Conservation (phyloP, 2,329 filamentous ascomycete species). For the Ceratocystis ficicola region DNA sequence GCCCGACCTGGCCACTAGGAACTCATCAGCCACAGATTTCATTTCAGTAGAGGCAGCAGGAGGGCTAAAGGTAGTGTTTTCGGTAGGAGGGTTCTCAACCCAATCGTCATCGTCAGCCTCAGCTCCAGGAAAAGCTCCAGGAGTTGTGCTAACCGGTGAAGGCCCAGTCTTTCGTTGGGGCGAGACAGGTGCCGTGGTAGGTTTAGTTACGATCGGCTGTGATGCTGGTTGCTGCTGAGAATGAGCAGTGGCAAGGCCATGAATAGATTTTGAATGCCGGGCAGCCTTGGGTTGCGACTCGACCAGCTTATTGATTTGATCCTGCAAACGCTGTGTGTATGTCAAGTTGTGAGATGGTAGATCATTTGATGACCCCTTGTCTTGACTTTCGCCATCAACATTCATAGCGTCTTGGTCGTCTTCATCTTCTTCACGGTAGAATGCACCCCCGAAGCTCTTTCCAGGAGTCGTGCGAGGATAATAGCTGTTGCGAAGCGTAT, state of each 20-base stretch:
- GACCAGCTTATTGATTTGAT: constrained; percentile 69
- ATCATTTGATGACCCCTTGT: constrained; percentile 28
- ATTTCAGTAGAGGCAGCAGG: constrained; percentile 1
- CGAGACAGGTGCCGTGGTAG: constrained; percentile 25
- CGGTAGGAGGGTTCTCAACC: constrained; percentile 41
- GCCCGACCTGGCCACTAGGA: constrained; percentile 34
- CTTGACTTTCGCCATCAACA: constrained; percentile 34
- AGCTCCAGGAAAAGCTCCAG: constrained; percentile 25
- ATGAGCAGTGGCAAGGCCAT: constrained; percentile 27
- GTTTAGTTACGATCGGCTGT: constrained; percentile 27
- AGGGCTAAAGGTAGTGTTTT: constrained; percentile 7
- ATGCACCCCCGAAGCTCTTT: constrained; percentile 50
- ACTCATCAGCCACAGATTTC: constrained; percentile 24
- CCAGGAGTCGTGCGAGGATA: constrained; percentile 62
- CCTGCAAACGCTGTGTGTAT: constrained; percentile 84
- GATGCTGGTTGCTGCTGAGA: neutral
- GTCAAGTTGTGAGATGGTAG: constrained; percentile 58
- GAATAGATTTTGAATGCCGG: constrained; percentile 39
- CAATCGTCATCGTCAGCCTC: constrained; percentile 39
- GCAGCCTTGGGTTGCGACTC: constrained; percentile 42
- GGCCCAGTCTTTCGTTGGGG: constrained; percentile 25
- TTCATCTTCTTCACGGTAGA: constrained; percentile 37
- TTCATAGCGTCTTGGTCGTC: constrained; percentile 36
- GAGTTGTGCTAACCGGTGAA: constrained; percentile 33
- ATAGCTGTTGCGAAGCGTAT: constrained; percentile 60